Evolutionary conservation across 2,329 filamentous ascomycete genomes (phyloP).

Genomic region (Colletotrichum scovillei): DNA sequence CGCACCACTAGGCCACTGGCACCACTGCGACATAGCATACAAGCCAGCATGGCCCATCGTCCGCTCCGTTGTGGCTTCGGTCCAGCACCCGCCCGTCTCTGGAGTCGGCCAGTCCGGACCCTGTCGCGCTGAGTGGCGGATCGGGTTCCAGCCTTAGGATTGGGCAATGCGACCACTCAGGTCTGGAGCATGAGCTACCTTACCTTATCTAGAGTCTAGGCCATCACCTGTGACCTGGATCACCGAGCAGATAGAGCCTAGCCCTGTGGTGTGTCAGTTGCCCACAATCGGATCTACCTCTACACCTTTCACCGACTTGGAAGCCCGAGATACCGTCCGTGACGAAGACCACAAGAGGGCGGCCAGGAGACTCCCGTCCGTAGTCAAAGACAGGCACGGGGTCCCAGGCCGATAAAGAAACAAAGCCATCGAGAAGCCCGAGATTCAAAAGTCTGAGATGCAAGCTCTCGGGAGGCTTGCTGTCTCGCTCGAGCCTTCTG

Average conservation of each 20-base stretch:
- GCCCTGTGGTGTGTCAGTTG: slow-evolving; percentile 8
- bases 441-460: not conserved
- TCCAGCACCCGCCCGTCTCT: slow-evolving; percentile 7
- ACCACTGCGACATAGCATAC: not conserved
- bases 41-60: not conserved
- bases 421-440: not conserved
- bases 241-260: not conserved
- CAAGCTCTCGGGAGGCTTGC: not conserved
- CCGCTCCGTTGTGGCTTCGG: slow-evolving; percentile 25
- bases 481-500: not conserved
- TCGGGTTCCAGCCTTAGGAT: slow-evolving; percentile 4
- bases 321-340: slow-evolving; percentile 12
- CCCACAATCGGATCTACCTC: slow-evolving; percentile 1
- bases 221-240: slow-evolving; percentile 1
- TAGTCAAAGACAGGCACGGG: slow-evolving; percentile 7
- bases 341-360: not conserved
- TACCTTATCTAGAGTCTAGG: not conserved
- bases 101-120: slow-evolving; percentile 2
- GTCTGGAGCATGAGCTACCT: not conserved
- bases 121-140: slow-evolving; percentile 4
- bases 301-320: slow-evolving; percentile 15
- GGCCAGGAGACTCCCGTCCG: not conserved
- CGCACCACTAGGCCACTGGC: not conserved
- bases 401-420: not conserved
- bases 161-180: not conserved